Conservation (phyloP, 768 basidiomycete genomes). For the Dendrothele bispora region DNA sequence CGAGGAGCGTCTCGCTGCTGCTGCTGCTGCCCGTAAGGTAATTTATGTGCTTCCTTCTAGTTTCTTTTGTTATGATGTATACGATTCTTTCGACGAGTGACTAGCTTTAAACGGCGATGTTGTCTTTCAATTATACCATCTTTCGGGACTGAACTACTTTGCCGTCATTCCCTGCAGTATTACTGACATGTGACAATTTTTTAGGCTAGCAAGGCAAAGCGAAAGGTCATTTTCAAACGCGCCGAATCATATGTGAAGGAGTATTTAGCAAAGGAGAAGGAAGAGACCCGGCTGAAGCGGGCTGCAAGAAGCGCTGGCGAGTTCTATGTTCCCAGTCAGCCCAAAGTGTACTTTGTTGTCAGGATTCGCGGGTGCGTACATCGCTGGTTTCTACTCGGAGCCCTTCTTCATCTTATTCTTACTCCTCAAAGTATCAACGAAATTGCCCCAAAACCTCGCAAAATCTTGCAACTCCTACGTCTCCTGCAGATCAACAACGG, state of each 20-base stretch:
- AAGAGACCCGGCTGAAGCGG: slow-evolving; percentile 94
- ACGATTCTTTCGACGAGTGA: slow-evolving; percentile 72
- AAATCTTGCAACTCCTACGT: slow-evolving; percentile 97
- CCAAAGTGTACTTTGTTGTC: slow-evolving; percentile 97
- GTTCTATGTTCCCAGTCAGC: slow-evolving; percentile 96
- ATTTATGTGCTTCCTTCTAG: slow-evolving; percentile 25
- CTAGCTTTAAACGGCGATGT: slow-evolving; percentile 76
- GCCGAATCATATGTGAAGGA: slow-evolving; percentile 98
- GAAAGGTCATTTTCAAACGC: slow-evolving; percentile 98
- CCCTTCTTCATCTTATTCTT: not conserved
- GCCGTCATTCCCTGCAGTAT: slow-evolving; percentile 1
- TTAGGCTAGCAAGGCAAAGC: slow-evolving; percentile 87
- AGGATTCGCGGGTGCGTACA: slow-evolving; percentile 93
- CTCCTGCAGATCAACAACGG: slow-evolving; percentile 99
- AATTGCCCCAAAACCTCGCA: slow-evolving; percentile 98
- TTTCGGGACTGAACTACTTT: slow-evolving; percentile 77
- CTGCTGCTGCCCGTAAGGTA: slow-evolving; percentile 87
- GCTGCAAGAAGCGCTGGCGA: slow-evolving; percentile 89
- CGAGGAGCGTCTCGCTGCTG: slow-evolving; percentile 88
- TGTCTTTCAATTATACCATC: slow-evolving; percentile 87
- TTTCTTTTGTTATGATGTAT: slow-evolving; percentile 70
- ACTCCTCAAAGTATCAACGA: slow-evolving; percentile 84
- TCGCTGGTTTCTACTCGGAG: not conserved
- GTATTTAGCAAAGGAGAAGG: slow-evolving; percentile 88
- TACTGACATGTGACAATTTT: slow-evolving; percentile 10